Evolutionary conservation across 2,329 filamentous ascomycete species (phyloP).

Genomic region (Hymenoscyphus linearis): DNA sequence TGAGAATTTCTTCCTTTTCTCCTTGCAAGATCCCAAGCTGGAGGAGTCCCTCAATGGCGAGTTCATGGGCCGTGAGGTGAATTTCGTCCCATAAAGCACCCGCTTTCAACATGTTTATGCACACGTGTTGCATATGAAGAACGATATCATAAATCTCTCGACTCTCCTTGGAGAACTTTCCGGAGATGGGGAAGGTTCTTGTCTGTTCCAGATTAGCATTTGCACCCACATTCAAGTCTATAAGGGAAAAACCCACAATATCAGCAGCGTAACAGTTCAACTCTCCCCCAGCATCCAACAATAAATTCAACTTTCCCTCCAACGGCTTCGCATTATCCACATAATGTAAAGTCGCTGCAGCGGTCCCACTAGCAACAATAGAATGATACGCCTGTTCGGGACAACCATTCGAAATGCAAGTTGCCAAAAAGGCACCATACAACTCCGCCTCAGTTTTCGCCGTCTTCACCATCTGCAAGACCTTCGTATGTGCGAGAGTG

Average conservation of each 20-base stretch:
- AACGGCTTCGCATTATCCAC: slow-evolving; percentile 70
- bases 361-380: slow-evolving; percentile 75
- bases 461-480: slow-evolving; percentile 54
- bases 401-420: slow-evolving; percentile 68
- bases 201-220: slow-evolving; percentile 48
- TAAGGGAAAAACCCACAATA: slow-evolving; percentile 42
- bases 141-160: slow-evolving; percentile 78
- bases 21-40: slow-evolving; percentile 68
- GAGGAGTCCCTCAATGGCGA: slow-evolving; percentile 76
- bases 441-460: slow-evolving; percentile 78
- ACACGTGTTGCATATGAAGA: slow-evolving; percentile 77
- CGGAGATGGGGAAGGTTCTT: slow-evolving; percentile 76
- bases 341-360: slow-evolving; percentile 84
- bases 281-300: slow-evolving; percentile 80
- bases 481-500: slow-evolving; percentile 58
- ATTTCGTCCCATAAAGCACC: slow-evolving; percentile 78
- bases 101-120: slow-evolving; percentile 65
- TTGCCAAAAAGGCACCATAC: slow-evolving; percentile 72
- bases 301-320: slow-evolving; percentile 66
- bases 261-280: slow-evolving; percentile 68
- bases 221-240: background rate
- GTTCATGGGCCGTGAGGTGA: slow-evolving; percentile 71
- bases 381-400: slow-evolving; percentile 82
- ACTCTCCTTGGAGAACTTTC: slow-evolving; percentile 64
- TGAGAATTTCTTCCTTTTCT: slow-evolving; percentile 66